phyloP scores from a whole-genome alignment of 2,329 filamentous ascomycete species.

The Alternaria rosae region DNA sequence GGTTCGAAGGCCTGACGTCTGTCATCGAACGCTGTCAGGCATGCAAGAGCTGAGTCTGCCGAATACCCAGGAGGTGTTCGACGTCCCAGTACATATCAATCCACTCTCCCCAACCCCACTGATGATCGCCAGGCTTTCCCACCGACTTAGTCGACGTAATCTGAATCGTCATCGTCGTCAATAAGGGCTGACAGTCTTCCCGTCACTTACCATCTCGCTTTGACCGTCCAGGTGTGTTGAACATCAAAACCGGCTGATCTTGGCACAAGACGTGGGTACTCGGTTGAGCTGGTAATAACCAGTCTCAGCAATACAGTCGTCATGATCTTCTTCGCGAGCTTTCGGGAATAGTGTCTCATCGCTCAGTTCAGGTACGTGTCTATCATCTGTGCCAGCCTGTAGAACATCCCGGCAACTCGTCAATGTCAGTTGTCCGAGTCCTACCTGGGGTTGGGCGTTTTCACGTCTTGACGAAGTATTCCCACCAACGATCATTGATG shows the following conservation, averaged over 20 bases:
- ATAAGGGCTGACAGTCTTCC: background rate
- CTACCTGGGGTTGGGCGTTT: background rate
- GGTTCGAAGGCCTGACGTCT: background rate
- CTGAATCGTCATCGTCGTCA: background rate
- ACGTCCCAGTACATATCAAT: background rate
- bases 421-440: background rate
- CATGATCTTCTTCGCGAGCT: background rate
- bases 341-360: background rate
- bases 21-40: background rate
- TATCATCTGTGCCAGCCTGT: background rate
- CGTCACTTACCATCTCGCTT: background rate
- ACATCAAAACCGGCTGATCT: background rate
- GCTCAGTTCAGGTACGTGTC: background rate
- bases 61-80: background rate
- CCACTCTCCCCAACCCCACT: background rate
- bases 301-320: background rate
- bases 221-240: background rate
- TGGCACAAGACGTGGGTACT: background rate
- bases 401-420: background rate
- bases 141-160: background rate
- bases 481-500: background rate
- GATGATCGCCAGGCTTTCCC: background rate
- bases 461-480: background rate
- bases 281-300: background rate
- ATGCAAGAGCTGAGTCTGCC: background rate